These are phyloP conservation scores for Sambucus nigra DNA, from an alignment of 129 eudicot species.

Conservation along the genomic window DNA sequence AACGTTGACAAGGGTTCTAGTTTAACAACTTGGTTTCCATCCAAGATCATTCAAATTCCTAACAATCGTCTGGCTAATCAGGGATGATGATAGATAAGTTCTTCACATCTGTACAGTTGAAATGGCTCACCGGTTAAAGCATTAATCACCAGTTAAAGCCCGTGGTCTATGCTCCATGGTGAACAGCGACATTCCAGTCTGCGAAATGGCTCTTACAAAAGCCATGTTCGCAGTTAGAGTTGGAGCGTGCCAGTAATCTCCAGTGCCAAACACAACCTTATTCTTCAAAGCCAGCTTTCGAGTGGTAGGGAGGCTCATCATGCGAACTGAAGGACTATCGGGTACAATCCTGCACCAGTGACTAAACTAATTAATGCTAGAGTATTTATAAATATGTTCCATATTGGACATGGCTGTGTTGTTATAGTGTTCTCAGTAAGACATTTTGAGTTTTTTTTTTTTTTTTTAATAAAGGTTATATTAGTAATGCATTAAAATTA, in stretches of 20 bases:
- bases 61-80: background rate
- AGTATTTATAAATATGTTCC: background rate
- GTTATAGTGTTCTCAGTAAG: background rate
- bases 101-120: background rate
- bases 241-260: conserved; percentile 69
- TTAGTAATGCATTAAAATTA: no score
- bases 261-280: conserved; percentile 86
- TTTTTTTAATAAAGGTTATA: no score
- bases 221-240: conserved; percentile 93
- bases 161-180: conserved; percentile 82
- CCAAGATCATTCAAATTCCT: background rate
- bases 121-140: no score
- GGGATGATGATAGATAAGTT: background rate
- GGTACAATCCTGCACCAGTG: conserved; percentile 49
- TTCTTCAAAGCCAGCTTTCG: conserved; percentile 84
- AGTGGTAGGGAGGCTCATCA: conserved; percentile 72
- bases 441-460: no score
- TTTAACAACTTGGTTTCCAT: background rate
- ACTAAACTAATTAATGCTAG: background rate
- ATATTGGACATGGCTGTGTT: background rate
- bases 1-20: no score
- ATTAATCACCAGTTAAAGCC: conserved; percentile 73
- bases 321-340: conserved; percentile 75
- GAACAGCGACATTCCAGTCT: conserved; percentile 80
- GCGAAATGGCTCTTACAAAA: conserved; percentile 82